These are phyloP conservation scores for Plasmodium vivax DNA, from an alignment of 169 alveolate species.

Conservation along the genomic window DNA sequence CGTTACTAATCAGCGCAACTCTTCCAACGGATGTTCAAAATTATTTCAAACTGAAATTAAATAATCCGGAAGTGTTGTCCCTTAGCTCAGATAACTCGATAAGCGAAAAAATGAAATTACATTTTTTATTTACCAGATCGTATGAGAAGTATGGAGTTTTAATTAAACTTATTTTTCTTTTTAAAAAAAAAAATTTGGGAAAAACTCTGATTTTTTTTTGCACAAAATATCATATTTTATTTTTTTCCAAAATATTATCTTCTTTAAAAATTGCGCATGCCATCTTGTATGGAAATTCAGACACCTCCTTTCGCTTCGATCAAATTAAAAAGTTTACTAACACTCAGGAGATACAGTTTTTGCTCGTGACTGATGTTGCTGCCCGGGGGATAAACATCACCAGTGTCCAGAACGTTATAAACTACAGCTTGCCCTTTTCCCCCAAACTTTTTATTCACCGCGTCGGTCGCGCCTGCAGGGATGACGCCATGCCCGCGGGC, in stretches of 20 bases:
- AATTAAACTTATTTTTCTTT: conserved; percentile 80
- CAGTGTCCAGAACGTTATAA: conserved; percentile 95
- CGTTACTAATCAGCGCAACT: conserved; percentile 95
- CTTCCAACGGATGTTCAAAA: conserved; percentile 93
- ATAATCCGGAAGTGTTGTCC: conserved; percentile 90
- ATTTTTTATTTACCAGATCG: conserved; percentile 82
- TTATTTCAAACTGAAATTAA: conserved; percentile 92
- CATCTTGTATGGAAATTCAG: conserved; percentile 90
- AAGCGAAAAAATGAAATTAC: conserved; percentile 80
- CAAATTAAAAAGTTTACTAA: conserved; percentile 85
- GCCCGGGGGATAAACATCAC: conserved; percentile 99
- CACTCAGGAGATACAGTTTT: conserved; percentile 83
- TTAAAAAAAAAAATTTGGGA: conserved; percentile 81
- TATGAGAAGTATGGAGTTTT: conserved; percentile 90
- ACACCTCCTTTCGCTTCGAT: conserved; percentile 88
- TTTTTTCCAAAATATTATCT: conserved; percentile 82
- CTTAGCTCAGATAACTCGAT: conserved; percentile 89
- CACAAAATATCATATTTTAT: conserved; percentile 92
- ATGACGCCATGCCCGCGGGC: conserved; percentile 93
- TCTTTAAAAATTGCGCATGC: conserved; percentile 77
- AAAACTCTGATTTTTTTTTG: conserved; percentile 90
- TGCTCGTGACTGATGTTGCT: conserved; percentile 99
- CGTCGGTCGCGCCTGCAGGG: conserved; percentile 99
- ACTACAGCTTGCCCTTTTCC: conserved; percentile 97
- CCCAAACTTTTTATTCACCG: conserved; percentile 97